Base-by-base conservation (phyloP, 176 grass and related monocot genomes). In the Guadua angustifolia region DNA sequence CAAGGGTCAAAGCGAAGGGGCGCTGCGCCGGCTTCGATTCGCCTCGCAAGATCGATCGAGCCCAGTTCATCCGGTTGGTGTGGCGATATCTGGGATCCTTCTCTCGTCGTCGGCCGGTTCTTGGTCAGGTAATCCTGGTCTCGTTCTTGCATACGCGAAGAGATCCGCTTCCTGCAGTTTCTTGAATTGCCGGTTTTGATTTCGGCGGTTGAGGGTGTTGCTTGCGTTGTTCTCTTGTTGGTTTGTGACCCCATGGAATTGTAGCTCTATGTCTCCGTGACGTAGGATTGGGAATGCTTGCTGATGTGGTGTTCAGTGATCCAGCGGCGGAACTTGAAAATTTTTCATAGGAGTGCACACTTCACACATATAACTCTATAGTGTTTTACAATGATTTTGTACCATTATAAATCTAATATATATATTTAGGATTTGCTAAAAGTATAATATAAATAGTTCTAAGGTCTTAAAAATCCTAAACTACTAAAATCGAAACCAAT, bases 41-140 rank as follows among this genome's bases (percentile, higher is more conserved):
- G 18, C 9, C 16, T 14, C 47, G 71, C 82, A 24, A 16, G 61
- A 84, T 84, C 61, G 71, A 84, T 84, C 60, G 76, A 40, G 56
- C 55, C 17, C 21, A 33, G 53, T 5, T 61, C 18, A 2, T 66
- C 46, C 71, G 29, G 17, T 17, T 16, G 6, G 15, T 9, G 57
- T 21, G 53, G 42, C 6, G 15, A 15, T 26, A 52, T 29, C 68
- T 8, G 33, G 75, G 77, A 86, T 73, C 57, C 77, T 7, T 32
- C 45, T 14, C 60, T 75, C n/a, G 2, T 39, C 29, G 29, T 10
- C 16, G 16, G 11, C 9, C 42, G 16, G 45, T 24, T 77, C 63
- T 22, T 24, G 11, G 32, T 47, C 84, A 80, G 84, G 84, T 80
- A 78, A 53, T 6, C 19, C n/a, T 52, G 42, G 35, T 35, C 22